Conservation (phyloP, 257 asterid species). For the Ilex asprella region DNA sequence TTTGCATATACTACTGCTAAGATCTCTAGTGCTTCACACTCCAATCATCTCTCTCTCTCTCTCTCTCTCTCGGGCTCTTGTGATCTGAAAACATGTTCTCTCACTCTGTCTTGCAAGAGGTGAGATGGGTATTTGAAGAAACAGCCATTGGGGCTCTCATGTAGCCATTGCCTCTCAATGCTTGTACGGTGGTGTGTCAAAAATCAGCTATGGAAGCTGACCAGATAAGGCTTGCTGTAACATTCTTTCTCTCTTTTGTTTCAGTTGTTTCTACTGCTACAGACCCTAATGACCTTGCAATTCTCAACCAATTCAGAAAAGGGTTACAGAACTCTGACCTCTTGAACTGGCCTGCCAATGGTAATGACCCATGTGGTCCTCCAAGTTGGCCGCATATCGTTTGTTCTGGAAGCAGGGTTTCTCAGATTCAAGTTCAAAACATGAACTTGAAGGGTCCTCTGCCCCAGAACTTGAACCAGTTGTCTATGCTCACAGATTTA, state of each 20-base stretch:
- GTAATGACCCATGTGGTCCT: not conserved
- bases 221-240: not conserved
- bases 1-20: too few relatives aligned
- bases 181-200: not conserved
- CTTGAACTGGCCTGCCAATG: not conserved
- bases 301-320: not conserved
- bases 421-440: not conserved
- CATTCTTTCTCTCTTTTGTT: constrained; percentile 6
- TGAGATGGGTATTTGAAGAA: constrained; percentile 29
- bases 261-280: not conserved
- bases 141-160: constrained; percentile 14
- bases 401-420: not conserved
- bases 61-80: not conserved
- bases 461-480: not conserved
- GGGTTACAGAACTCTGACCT: not conserved
- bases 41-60: too few relatives aligned
- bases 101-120: constrained; percentile 15
- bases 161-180: not conserved
- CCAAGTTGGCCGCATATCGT: constrained; percentile 1
- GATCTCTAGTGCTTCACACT: too few relatives aligned
- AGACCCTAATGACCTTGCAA: constrained; percentile 2
- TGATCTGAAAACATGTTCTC: constrained; percentile 17
- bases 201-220: not conserved
- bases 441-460: not conserved
- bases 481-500: not conserved